phyloP scores from a whole-genome alignment of 768 basidiomycete species.

The Tulasnella sp. region DNA sequence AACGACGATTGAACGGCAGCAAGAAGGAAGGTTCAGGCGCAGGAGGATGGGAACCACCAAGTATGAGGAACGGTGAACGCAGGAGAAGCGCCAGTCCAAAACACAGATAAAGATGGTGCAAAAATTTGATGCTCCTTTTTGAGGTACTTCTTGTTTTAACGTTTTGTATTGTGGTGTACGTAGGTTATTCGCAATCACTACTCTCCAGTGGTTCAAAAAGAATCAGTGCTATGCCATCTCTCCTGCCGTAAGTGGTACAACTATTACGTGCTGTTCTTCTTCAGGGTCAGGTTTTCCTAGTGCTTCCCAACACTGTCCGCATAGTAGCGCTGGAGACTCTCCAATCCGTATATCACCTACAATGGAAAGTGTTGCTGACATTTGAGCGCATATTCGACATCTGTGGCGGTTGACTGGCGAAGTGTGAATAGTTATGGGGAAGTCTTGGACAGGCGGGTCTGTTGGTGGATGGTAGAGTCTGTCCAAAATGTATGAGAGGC shows the following conservation, averaged over 20 bases:
- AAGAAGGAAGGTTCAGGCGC: constrained; percentile 51
- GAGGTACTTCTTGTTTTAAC: no score
- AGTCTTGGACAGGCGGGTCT: constrained; percentile 40
- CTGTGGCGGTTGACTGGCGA: constrained; percentile 47
- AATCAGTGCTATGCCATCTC: constrained; percentile 21
- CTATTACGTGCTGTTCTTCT: constrained; percentile 29
- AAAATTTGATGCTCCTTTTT: no score
- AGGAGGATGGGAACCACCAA: constrained; percentile 69
- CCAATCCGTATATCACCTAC: constrained; percentile 60
- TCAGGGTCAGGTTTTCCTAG: constrained; percentile 44
- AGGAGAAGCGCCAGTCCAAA: no score
- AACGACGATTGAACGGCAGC: constrained; percentile 49
- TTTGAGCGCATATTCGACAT: constrained; percentile 57
- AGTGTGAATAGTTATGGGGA: constrained; percentile 54
- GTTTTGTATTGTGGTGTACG: no score
- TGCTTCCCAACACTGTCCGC: constrained; percentile 56
- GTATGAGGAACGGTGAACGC: constrained; percentile 7
- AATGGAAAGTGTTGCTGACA: constrained; percentile 55
- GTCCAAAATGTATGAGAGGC: constrained; percentile 3
- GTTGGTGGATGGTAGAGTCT: no score
- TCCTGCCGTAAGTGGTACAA: constrained; percentile 41
- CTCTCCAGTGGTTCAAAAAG: background rate
- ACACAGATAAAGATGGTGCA: background rate
- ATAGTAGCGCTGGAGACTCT: constrained; percentile 65
- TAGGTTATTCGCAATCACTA: no score